A percentile compares a stretch with the other conserved stretches of the same genome.
These are phyloP conservation scores for Colletotrichum tanaceti DNA, from an alignment of 2,329 filamentous ascomycete species.

Conservation along the genomic window DNA sequence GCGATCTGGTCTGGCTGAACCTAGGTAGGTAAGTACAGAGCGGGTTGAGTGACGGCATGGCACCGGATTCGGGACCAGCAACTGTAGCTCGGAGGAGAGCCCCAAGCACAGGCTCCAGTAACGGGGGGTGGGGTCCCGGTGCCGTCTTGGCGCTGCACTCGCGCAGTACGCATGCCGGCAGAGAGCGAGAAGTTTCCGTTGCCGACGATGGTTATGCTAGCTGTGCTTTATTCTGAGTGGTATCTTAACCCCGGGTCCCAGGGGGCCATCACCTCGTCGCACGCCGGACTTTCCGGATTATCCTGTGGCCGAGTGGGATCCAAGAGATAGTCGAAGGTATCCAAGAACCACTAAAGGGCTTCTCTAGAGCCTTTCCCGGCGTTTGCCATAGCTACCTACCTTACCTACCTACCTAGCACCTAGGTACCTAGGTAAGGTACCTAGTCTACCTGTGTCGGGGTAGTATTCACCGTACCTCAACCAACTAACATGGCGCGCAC, in stretches of 20 bases:
- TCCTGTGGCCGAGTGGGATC: neutral
- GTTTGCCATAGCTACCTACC: neutral
- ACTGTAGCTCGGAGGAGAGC: conserved; percentile 40
- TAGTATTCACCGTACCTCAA: too few relatives aligned
- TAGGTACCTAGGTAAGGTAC: too few relatives aligned
- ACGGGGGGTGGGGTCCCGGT: conserved; percentile 28
- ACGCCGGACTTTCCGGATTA: neutral
- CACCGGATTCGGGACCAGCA: conserved; percentile 8
- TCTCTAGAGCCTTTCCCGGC: neutral
- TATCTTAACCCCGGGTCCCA: too few relatives aligned
- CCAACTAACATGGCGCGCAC: neutral
- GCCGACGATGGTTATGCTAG: neutral
- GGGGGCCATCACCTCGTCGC: too few relatives aligned
- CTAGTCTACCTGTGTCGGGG: too few relatives aligned
- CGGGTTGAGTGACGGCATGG: conserved; percentile 27
- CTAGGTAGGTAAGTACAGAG: neutral
- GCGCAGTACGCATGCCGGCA: conserved; percentile 15
- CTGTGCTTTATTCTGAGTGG: too few relatives aligned
- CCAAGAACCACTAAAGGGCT: neutral
- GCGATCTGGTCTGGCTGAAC: neutral
- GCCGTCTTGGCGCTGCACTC: conserved; percentile 34
- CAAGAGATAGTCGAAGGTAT: neutral
- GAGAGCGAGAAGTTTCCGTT: neutral
- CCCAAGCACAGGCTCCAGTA: conserved; percentile 16
- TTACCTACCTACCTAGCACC: too few relatives aligned